These are phyloP conservation scores for Capsicum rhomboideum DNA, from an alignment of 257 asterid genomes.

Conservation along the genomic window DNA sequence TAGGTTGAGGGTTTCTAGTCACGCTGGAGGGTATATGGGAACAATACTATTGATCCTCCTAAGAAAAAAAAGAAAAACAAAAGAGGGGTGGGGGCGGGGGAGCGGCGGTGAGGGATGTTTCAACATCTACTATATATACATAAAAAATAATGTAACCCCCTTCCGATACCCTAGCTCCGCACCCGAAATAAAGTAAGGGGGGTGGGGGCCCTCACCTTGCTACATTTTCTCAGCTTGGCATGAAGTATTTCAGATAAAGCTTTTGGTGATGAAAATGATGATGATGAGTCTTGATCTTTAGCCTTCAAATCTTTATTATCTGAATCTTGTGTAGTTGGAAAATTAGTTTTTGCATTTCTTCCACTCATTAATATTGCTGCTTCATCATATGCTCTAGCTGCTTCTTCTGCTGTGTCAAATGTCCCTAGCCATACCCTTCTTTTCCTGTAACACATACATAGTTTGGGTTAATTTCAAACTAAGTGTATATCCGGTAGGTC, in stretches of 20 bases:
- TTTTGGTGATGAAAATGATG: conserved; percentile 15
- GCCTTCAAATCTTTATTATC: conserved; percentile 6
- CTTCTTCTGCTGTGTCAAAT: conserved; percentile 82
- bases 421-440: conserved; percentile 88
- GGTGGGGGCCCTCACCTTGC: conserved; percentile 26
- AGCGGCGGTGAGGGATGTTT: too few species aligned
- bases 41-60: too few species aligned
- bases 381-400: conserved; percentile 74
- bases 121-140: too few species aligned
- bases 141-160: too few species aligned
- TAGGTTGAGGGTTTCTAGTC: too few species aligned
- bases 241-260: conserved; percentile 51
- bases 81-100: too few species aligned
- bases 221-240: conserved; percentile 66
- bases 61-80: too few species aligned
- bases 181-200: too few species aligned
- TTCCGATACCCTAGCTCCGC: too few species aligned
- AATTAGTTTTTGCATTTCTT: conserved; percentile 65
- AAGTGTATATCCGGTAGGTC: too few species aligned
- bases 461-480: neutral
- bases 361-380: conserved; percentile 81
- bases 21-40: too few species aligned
- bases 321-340: conserved; percentile 35
- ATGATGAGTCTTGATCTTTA: conserved; percentile 2
- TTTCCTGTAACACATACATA: conserved; percentile 31